Base-by-base conservation (phyloP, 345 rosid species). In the Brassica incana region DNA sequence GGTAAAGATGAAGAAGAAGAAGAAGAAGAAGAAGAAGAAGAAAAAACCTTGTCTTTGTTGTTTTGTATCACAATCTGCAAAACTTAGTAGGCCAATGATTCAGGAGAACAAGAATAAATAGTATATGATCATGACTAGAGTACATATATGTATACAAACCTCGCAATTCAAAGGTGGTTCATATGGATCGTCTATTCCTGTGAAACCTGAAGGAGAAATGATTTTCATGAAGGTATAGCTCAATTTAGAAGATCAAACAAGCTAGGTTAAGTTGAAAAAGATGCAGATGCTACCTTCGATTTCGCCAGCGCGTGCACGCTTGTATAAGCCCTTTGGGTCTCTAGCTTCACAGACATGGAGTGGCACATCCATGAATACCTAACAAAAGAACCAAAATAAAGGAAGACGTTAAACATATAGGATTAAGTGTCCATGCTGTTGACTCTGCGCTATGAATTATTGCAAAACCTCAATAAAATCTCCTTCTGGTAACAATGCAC, bases 101-200 rank as follows among this genome's bases (percentile, higher is more conserved):
- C 43, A 18, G 45, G 9, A 16, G 9, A 5, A 40, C 60, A 72
- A 38, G 2, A 48, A 48, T 7, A 68, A 15, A 48, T 23, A 38
- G 16, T 23, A 15, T 48, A 64, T 63, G 56, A 54, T 23, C 27
- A 35, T 29, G 30, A 29, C 12, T 7, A 52, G 1, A 14, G n/a
- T 54, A 56, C 8, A 58, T 20, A 58, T 8, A 38, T 38, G 38
- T 18, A 16, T 16, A 33, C 81, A 2, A 68, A 90, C 93, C 91
- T 87, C 91, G 83, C 88, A 88, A 60, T 88, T 76, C 67, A 85
- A 16, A 29, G 95, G 92, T 2, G 90, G 84, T 81, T 92, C 95
- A 72, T 92, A 89, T 18, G 93, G 95, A 69, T 92, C 93, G 70
- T 90, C 97, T 65, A 92, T 81, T 25, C 93, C 93, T 0, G 93